A percentile compares a stretch with the other conserved stretches of the same genome.
Evolutionary conservation across 257 asterid species (phyloP).

Genomic region (Solanum stenotomum): DNA sequence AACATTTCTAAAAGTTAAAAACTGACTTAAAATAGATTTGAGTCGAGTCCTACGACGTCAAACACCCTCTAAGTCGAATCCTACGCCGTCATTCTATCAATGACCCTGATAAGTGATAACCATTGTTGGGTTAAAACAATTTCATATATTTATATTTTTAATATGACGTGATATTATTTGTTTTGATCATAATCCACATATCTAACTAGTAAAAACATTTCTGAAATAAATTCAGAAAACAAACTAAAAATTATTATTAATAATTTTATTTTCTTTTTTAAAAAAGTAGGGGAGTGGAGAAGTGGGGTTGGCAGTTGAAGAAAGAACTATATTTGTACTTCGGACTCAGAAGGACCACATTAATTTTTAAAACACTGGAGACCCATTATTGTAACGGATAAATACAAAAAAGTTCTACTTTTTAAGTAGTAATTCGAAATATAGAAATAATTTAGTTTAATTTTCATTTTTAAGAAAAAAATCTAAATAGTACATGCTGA

Average conservation of each 20-base stretch:
- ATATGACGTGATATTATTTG: not conserved
- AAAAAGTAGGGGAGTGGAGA: not conserved
- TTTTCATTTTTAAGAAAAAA: not conserved
- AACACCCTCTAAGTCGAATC: not conserved
- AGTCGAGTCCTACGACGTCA: not conserved
- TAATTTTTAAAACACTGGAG: not conserved
- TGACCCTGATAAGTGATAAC: not conserved
- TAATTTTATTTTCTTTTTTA: not conserved
- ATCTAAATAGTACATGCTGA: not conserved
- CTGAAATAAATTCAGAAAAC: not conserved
- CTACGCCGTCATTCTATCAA: not conserved
- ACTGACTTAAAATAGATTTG: no score
- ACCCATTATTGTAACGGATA: constrained; percentile 7
- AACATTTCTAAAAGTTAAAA: no score
- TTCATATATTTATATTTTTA: not conserved
- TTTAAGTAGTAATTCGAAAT: not conserved
- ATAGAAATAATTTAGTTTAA: not conserved
- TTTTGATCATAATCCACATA: not conserved
- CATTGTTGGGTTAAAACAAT: not conserved
- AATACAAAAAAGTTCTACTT: constrained; percentile 4
- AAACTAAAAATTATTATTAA: not conserved
- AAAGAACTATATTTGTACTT: not conserved
- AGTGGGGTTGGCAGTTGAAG: not conserved
- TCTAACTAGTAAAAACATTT: not conserved
- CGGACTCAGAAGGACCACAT: not conserved